Evolutionary conservation across 805 yeast species (phyloP), one percentile per base, ranked within the genome.

Genomic region (Saccharomycopsis synnaedendra): DNA sequence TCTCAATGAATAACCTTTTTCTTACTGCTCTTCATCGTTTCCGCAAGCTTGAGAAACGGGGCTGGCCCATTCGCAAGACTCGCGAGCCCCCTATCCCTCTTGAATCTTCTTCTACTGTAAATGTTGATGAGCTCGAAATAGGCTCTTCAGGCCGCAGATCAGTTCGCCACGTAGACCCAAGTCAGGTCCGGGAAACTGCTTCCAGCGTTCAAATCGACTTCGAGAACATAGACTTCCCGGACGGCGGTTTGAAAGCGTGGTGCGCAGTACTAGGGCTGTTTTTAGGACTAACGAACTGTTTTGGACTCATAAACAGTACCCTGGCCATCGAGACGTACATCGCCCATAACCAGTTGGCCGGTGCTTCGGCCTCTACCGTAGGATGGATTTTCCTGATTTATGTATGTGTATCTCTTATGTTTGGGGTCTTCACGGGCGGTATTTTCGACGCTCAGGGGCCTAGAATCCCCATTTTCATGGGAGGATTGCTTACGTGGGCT

Each of bases 261-360:
- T 50, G 62, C 4, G 80, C 77, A 3, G 73, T 78, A 0, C 58
- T 76, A 11, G 87, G 85, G 2, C 70, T 80, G 0, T 76, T 78
- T 57, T 60, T 76, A 32, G 85, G 85, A 3, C 63, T 78, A 52
- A 59, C 76, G 5, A 72, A 75, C 39, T 69, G 75, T 4, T 75
- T 82, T 57, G 94, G 94, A 1, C 54, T 82, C 32, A 68, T 80
- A 61, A 83, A 82, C 57, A 64, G 85, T 0, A 69, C 75, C 7
- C 87, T 88, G 46, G 82, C 80, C 0, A 68, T 82, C 39, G 85
- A 82, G 60, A 75, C 85, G 1, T 81, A 78, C 59, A 70, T 82
- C 3, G 63, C 75, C 4, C 60, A 62, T 11, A 73, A 80, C 57
- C 79, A 78, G 52, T 65, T 84, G 48, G 56, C 58, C 3, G 54